Conservation (phyloP, 2,329 filamentous ascomycete genomes). For the Hyphodiscus sp. region DNA sequence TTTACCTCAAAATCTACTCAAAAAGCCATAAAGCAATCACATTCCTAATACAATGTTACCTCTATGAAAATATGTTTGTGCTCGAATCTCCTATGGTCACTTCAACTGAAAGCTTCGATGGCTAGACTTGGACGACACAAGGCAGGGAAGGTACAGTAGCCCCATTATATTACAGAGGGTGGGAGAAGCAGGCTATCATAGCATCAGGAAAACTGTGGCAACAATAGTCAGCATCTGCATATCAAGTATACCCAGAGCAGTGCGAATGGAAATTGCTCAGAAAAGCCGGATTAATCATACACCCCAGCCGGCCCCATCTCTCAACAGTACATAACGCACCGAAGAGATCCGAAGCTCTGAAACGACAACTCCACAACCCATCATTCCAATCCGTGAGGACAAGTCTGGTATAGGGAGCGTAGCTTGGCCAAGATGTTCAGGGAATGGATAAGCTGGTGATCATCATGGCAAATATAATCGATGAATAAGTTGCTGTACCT, state of each 20-base stretch:
- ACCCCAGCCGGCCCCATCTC: constrained; percentile 49
- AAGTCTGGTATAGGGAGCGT: constrained; percentile 59
- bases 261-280: constrained; percentile 40
- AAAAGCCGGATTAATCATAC: constrained; percentile 66
- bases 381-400: constrained; percentile 47
- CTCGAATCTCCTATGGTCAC: too few relatives aligned
- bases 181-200: background rate
- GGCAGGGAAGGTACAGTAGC: too few relatives aligned
- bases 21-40: too few relatives aligned
- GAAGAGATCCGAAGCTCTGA: constrained; percentile 44
- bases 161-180: too few relatives aligned
- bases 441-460: constrained; percentile 70
- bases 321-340: constrained; percentile 52
- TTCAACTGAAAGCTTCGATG: too few relatives aligned
- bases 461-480: constrained; percentile 38
- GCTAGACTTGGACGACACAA: too few relatives aligned
- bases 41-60: too few relatives aligned
- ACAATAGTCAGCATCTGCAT: background rate
- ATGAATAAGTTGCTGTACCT: constrained; percentile 15
- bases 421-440: constrained; percentile 63
- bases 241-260: background rate
- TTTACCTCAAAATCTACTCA: too few relatives aligned
- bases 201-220: background rate
- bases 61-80: too few relatives aligned
- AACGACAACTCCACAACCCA: constrained; percentile 71